Conservation (phyloP, 768 basidiomycete genomes). For the Pilatotrama ljubarskyi region DNA sequence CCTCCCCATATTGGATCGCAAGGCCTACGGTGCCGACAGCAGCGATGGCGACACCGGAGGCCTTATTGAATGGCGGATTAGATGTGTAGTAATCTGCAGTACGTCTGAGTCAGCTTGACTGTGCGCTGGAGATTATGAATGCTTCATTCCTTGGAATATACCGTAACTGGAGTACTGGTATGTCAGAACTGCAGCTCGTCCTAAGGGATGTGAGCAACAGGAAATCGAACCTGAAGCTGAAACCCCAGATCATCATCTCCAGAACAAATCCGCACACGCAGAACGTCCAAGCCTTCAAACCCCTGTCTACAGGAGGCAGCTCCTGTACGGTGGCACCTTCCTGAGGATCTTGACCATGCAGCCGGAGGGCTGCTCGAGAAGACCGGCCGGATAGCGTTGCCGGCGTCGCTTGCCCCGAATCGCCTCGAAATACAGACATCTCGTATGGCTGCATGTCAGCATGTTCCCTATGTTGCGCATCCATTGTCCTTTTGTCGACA, state of each 20-base stretch:
- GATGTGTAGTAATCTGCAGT: constrained; percentile 26
- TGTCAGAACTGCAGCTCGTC: neutral
- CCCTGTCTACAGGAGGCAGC: constrained; percentile 22
- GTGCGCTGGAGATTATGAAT: neutral
- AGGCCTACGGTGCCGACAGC: constrained; percentile 23
- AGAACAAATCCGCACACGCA: constrained; percentile 20
- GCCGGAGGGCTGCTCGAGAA: constrained; percentile 2
- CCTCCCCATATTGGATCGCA: constrained; percentile 24
- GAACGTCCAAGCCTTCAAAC: constrained; percentile 26
- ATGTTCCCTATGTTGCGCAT: neutral
- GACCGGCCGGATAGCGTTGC: constrained; percentile 7
- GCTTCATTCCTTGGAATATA: constrained; percentile 23
- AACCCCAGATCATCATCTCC: constrained; percentile 28
- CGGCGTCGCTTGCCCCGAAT: neutral
- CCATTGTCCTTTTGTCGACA: neutral
- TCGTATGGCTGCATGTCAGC: neutral
- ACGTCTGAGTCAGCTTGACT: neutral
- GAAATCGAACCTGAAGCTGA: constrained; percentile 23
- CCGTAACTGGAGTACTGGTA: constrained; percentile 19
- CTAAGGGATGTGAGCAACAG: neutral
- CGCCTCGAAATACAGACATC: neutral
- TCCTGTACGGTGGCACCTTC: constrained; percentile 21
- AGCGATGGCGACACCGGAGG: constrained; percentile 19
- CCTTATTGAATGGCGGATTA: constrained; percentile 21
- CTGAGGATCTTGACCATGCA: constrained; percentile 1